A percentile compares a stretch with the other conserved stretches of the same genome.
These are phyloP conservation scores for Crithidia brevicula DNA, from an alignment of 208 protist genomes.

Conservation along the genomic window DNA sequence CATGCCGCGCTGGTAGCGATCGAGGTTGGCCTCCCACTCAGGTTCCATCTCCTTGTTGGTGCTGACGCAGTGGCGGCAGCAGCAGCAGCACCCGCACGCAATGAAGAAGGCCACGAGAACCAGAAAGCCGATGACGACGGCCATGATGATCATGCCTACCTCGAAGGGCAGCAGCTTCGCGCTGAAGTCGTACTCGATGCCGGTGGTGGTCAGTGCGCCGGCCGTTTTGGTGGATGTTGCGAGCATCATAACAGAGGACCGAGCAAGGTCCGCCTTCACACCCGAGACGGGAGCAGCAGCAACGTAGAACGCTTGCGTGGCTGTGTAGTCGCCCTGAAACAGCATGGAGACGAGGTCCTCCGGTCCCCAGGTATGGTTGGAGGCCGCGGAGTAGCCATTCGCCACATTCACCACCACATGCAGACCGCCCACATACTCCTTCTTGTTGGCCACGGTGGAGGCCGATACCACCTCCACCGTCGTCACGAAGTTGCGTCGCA, in stretches of 20 bases:
- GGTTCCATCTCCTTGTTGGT: background rate
- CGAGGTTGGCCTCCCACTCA: background rate
- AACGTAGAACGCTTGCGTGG: conserved; percentile 17
- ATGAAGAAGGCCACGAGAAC: conserved; percentile 32
- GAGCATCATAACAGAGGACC: background rate
- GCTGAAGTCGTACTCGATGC: conserved; percentile 24
- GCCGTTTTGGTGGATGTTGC: background rate
- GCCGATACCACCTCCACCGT: conserved; percentile 1
- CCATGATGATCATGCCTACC: conserved; percentile 44
- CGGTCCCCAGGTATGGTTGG: conserved; percentile 5
- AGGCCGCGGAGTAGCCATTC: conserved; percentile 11
- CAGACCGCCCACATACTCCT: conserved; percentile 11
- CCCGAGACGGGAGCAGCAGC: background rate
- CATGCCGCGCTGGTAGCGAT: background rate
- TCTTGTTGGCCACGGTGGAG: background rate
- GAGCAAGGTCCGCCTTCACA: background rate
- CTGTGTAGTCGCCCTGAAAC: conserved; percentile 28
- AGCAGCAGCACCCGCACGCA: conserved; percentile 20
- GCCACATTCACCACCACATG: conserved; percentile 22
- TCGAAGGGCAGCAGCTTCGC: background rate
- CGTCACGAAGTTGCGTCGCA: conserved; percentile 4
- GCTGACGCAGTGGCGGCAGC: conserved; percentile 21
- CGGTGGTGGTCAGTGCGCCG: conserved; percentile 9
- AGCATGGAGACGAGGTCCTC: conserved; percentile 24
- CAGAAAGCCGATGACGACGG: conserved; percentile 25